Percentiles rank a stretch among this genome's conserved stretches.
These are phyloP conservation scores for Bipolaris victoriae DNA, from an alignment of 2,329 filamentous ascomycete species.

Conservation along the genomic window DNA sequence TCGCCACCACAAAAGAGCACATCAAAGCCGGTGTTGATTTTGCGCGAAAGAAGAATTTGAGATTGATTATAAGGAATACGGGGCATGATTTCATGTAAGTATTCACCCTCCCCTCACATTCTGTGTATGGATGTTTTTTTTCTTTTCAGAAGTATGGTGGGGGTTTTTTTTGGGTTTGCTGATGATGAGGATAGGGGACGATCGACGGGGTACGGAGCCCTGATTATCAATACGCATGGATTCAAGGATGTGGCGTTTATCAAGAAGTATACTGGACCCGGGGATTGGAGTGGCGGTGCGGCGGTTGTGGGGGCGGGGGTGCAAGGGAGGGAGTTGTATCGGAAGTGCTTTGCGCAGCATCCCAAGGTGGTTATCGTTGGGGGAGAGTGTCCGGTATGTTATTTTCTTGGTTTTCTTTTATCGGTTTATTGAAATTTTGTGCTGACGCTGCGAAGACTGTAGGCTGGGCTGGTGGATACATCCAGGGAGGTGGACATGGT, in stretches of 20 bases:
- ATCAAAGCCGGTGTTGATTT: slow-evolving; percentile 46
- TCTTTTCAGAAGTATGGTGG: no score
- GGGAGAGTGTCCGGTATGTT: slow-evolving; percentile 45
- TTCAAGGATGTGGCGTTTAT: slow-evolving; percentile 43
- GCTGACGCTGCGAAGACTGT: slow-evolving; percentile 37
- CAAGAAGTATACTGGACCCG: slow-evolving; percentile 40
- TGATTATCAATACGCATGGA: slow-evolving; percentile 48
- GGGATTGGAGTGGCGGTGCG: slow-evolving; percentile 42
- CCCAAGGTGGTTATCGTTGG: slow-evolving; percentile 45
- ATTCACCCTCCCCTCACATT: no score
- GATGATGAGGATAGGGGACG: slow-evolving; percentile 31
- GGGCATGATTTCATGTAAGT: slow-evolving; percentile 45
- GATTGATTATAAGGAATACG: slow-evolving; percentile 45
- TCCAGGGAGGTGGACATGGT: slow-evolving; percentile 54
- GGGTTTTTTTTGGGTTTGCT: neutral
- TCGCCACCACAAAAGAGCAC: slow-evolving; percentile 41
- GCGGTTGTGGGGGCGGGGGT: slow-evolving; percentile 44
- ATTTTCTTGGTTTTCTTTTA: neutral
- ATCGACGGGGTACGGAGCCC: slow-evolving; percentile 42
- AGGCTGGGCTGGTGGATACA: slow-evolving; percentile 52
- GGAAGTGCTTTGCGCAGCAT: slow-evolving; percentile 36
- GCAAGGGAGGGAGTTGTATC: slow-evolving; percentile 43
- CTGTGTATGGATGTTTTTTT: no score
- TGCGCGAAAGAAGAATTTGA: slow-evolving; percentile 39
- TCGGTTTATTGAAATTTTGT: neutral